Conservation (phyloP, 2,329 filamentous ascomycete species). For the Mycosphaerella arachidis region DNA sequence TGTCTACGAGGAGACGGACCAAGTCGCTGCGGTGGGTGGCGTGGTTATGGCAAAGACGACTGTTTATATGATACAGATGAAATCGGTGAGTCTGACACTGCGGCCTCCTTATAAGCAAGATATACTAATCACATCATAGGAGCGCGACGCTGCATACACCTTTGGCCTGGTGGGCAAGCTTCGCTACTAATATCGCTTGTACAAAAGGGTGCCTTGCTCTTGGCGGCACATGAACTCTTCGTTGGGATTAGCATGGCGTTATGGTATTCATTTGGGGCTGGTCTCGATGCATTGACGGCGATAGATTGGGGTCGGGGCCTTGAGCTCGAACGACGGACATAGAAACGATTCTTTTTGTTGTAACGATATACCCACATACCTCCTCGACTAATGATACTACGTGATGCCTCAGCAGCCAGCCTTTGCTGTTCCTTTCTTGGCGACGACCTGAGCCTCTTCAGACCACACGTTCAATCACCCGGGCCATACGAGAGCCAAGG, state of each 20-base stretch:
- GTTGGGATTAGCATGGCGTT: slow-evolving; percentile 3
- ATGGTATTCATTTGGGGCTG: neutral
- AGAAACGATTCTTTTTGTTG: neutral
- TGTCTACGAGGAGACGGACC: slow-evolving; percentile 66
- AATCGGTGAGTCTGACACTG: slow-evolving; percentile 30
- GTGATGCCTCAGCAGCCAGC: neutral
- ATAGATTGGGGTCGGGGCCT: neutral
- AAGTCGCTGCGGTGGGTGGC: slow-evolving; percentile 53
- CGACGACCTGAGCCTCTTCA: neutral
- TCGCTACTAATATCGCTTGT: slow-evolving; percentile 37
- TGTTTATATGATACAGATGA: slow-evolving; percentile 59
- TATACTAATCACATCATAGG: slow-evolving; percentile 28
- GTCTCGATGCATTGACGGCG: neutral
- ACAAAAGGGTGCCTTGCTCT: neutral
- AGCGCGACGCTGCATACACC: slow-evolving; percentile 47
- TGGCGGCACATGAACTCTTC: neutral
- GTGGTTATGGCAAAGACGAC: slow-evolving; percentile 51
- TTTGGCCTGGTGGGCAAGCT: slow-evolving; percentile 48
- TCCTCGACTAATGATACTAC: neutral
- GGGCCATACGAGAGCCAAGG: too few species aligned
- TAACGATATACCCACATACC: neutral
- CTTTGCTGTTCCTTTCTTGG: neutral
- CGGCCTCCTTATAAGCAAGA: too few species aligned
- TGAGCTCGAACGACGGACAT: neutral
- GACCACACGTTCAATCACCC: too few species aligned